Evolutionary conservation across 768 basidiomycete genomes (phyloP), one percentile per base, ranked within the genome.

Genomic region (Infundibulicybe gibba): DNA sequence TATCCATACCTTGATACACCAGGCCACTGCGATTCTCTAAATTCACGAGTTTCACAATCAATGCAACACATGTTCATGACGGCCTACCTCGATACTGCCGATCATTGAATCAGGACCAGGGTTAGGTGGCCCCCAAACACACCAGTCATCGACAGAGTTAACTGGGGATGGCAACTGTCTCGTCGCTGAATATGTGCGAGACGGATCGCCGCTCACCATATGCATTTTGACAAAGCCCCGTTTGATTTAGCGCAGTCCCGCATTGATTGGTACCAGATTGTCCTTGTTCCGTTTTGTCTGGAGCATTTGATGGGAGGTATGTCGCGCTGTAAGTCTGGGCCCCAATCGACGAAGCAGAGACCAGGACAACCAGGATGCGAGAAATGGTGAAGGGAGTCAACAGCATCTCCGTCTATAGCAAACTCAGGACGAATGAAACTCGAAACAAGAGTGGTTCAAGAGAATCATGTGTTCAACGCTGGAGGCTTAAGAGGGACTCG

Each of bases 251-350:
- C 14, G 61, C 66, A 3, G 75, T 72, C 8, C 82, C 83, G 61
- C 89, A 92, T 47, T 74, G 65, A 61, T 87, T 84, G 12, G 81
- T 81, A 13, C 81, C 83, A 6, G 71, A 48, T 61, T 85, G 86
- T 20, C 82, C 85, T 37, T 72, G 56, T 57, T 87, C 76, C 12
- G 75, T 69, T 13, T 71, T 65, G 38, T 66, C 57, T 11, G 79
- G 75, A 3, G 67, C 64, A 48, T 74, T 75, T 13, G 70, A 70
- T 40, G 75, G 79, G 30, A 76, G 67, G 51, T 74, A 79, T 21
- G 74, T 70, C 32, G 76, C 72, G 49, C 65, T 66, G 61, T 79
- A 69, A 11, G 56, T 47, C 43, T 64, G 65, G 1, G 56, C 60
- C 10, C 17, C 10, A 6, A 38, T 19, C 35, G 10, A 6, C 17